A percentile compares a stretch with the other conserved stretches of the same genome.
phyloP scores from a whole-genome alignment of 805 yeast species.

The Helenozyma baotianmanensis region DNA sequence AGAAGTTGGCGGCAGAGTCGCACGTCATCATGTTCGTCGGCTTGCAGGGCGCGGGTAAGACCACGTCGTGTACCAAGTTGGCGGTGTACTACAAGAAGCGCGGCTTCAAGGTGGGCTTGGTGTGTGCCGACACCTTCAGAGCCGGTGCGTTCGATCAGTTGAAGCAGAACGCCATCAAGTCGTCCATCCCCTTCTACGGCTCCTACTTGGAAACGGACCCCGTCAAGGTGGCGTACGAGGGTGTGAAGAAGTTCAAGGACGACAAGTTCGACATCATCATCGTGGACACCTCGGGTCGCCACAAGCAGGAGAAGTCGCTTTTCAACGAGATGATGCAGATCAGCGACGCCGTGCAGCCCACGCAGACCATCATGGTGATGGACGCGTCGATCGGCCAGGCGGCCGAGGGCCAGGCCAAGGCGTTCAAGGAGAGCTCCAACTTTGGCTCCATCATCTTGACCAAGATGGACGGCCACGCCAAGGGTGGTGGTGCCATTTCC shows the following conservation, averaged over 20 bases:
- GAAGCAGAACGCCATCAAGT: slow-evolving; percentile 94
- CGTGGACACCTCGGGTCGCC: slow-evolving; percentile 98
- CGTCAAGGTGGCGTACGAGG: slow-evolving; percentile 83
- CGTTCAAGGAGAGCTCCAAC: slow-evolving; percentile 87
- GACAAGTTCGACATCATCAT: slow-evolving; percentile 91
- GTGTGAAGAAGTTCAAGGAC: slow-evolving; percentile 85
- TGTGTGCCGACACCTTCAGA: slow-evolving; percentile 98
- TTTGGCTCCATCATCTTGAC: slow-evolving; percentile 95
- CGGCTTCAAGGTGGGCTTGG: slow-evolving; percentile 92
- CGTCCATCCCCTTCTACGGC: slow-evolving; percentile 91
- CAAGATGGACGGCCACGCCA: slow-evolving; percentile 98
- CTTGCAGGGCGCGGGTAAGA: slow-evolving; percentile 97
- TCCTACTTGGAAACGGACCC: slow-evolving; percentile 96
- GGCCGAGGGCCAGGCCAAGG: slow-evolving; percentile 90
- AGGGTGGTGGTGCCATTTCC: slow-evolving; percentile 98
- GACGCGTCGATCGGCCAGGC: slow-evolving; percentile 99
- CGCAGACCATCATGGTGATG: slow-evolving; percentile 94
- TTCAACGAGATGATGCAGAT: slow-evolving; percentile 95
- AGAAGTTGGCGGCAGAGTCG: slow-evolving; percentile 15
- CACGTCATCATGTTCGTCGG: slow-evolving; percentile 96
- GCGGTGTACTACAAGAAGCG: slow-evolving; percentile 92
- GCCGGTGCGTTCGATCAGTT: slow-evolving; percentile 99
- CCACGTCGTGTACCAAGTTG: slow-evolving; percentile 93
- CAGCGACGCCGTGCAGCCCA: slow-evolving; percentile 81
- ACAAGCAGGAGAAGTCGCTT: slow-evolving; percentile 86